phyloP scores from a whole-genome alignment of 2,329 filamentous ascomycete species.

The Apiospora marii region DNA sequence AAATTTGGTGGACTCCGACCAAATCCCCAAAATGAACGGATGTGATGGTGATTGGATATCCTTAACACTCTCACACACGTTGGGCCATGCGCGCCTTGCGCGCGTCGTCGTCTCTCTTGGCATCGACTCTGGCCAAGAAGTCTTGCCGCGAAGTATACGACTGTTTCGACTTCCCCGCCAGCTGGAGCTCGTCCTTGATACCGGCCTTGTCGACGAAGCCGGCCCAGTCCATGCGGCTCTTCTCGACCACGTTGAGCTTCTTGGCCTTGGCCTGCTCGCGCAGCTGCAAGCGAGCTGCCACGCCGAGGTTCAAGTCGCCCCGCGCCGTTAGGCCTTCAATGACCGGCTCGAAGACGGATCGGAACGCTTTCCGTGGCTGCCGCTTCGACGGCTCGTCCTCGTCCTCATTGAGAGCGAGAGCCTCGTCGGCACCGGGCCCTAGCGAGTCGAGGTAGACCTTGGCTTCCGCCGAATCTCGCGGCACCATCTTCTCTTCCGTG shows the following conservation, averaged over 20 bases:
- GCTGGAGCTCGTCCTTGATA: conserved; percentile 72
- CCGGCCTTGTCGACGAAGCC: conserved; percentile 76
- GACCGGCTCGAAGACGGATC: conserved; percentile 69
- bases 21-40: neutral
- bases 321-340: conserved; percentile 53
- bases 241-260: conserved; percentile 76
- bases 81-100: conserved; percentile 59
- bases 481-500: conserved; percentile 75
- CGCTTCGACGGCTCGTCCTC: conserved; percentile 47
- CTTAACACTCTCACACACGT: conserved; percentile 33
- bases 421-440: conserved; percentile 38
- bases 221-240: conserved; percentile 77
- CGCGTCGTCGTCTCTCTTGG: conserved; percentile 67
- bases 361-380: conserved; percentile 63
- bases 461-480: conserved; percentile 70
- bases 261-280: conserved; percentile 59
- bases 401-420: conserved; percentile 29
- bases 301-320: conserved; percentile 65
- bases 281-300: conserved; percentile 56
- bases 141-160: conserved; percentile 69
- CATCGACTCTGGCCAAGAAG: conserved; percentile 71
- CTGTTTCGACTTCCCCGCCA: conserved; percentile 70
- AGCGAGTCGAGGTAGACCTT: conserved; percentile 67
- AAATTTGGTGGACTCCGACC: neutral
- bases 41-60: neutral